Evolutionary conservation across 2,329 filamentous ascomycete genomes (phyloP), one percentile per base, ranked within the genome.

Genomic region (Aspergillus sp.): DNA sequence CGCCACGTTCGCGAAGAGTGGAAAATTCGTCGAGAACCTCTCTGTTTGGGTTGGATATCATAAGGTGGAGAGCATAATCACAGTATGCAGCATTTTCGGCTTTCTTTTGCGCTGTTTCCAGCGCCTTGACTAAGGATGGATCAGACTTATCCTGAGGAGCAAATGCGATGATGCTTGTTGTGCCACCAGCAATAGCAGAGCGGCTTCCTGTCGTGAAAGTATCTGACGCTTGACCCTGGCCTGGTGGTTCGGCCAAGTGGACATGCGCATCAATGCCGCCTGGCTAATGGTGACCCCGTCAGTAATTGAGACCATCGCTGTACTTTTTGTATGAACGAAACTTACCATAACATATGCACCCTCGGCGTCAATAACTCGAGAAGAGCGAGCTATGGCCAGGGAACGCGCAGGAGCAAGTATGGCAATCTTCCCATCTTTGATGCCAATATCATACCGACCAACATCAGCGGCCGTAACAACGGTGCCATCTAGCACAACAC

Each of bases 131-230:
- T 79, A 7, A 77, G 70, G 32, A 82, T 69, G 8, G 85, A 69
- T 82, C 75, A 2, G 70, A 63, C 32, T 80, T 80, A 43, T 76
- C 72, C 68, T 87, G 84, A 2, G 81, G 79, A 1, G 84, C 85
- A 71, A 88, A 87, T 0, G 84, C 78, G 7, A 87, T 73, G n/a
- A 87, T 76, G 0, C 85, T 87, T 0, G 85, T 87, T 12, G 81
- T 63, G 5, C 58, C 58, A 13, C 58, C 58, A 32, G 83, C 84
- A 54, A 87, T 78, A 3, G 85, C 85, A 25, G 79, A 82, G 8
- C 84, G 76, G 0, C 82, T 82, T 0, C 84, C 84, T 15, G 76
- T 80, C 15, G 61, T 58, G 15, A 61, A 67, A 15, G 66, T 65
- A 15, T 78, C 76, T 63, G 60, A 41, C 2, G 58, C 28, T 41